Evolutionary conservation across 805 yeast species (phyloP), one percentile per base, ranked within the genome.

Genomic region (Saccharomycopsis guyanensis): DNA sequence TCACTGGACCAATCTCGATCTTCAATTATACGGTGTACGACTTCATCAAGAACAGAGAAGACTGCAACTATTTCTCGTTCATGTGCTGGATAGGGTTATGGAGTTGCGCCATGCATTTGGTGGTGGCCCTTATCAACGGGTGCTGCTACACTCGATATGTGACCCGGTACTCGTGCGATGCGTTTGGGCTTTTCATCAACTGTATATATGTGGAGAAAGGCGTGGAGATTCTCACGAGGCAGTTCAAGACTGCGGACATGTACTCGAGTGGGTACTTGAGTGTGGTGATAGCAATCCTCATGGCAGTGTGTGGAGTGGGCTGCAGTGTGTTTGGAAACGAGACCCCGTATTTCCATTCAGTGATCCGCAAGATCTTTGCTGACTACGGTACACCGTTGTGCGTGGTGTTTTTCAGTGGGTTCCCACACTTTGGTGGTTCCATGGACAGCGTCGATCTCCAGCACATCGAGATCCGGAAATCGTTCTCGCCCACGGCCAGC

Each of bases 71-170:
- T 60, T 88, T 91, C 64, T 87, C 89, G 15, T 91, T 91, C 61
- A 89, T 93, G 96, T 82, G 91, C 59, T 93, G 97, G 97, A 69
- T 91, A 27, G 86, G 88, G 57, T 69, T 93, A 4, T 91, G 98
- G 98, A 73, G 86, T 3, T 82, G 83, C 86, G 71, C 80, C 10
- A 72, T 86, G 66, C 97, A 93, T 64, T 66, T 86, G 22, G 49
- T 79, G 1, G 68, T 91, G 33, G 89, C 96, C 0, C 51, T 82
- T 2, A 64, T 74, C 43, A 91, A 91, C 61, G 66, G 76, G 52
- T 84, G 86, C 25, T 70, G 77, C 45, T 77, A 75, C 41, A 68
- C 87, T 65, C 75, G 76, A 52, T 80, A 75, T 55, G 85, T 89
- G 23, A 82, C 96, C 2, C 68, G 78, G 43, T 91, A 78, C 59